These are phyloP conservation scores for Oryza officinalis DNA, from an alignment of 176 grass and related monocot species.

Conservation along the genomic window DNA sequence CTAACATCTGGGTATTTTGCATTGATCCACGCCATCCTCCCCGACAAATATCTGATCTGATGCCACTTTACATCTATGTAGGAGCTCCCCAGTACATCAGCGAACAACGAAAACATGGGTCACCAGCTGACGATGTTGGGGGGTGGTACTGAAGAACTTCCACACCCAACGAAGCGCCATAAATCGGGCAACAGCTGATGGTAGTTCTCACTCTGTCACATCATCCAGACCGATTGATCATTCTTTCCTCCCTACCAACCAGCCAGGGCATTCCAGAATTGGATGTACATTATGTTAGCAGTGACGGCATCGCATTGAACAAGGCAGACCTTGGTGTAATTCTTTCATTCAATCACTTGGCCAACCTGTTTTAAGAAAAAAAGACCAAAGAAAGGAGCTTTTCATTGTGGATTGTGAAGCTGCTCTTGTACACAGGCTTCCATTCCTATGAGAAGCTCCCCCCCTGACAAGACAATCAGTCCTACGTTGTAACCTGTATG, in stretches of 20 bases:
- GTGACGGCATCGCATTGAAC: slow-evolving; percentile 18
- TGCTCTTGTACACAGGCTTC: slow-evolving; percentile 74
- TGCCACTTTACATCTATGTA: neutral
- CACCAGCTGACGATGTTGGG: slow-evolving; percentile 28
- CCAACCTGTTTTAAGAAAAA: neutral
- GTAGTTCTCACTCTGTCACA: neutral
- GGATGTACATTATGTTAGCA: slow-evolving; percentile 63
- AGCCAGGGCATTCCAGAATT: slow-evolving; percentile 15
- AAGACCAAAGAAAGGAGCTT: slow-evolving; percentile 41
- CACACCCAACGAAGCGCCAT: slow-evolving; percentile 55
- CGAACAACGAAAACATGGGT: slow-evolving; percentile 35
- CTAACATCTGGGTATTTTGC: neutral
- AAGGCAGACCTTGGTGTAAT: slow-evolving; percentile 42
- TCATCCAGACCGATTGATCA: slow-evolving; percentile 31
- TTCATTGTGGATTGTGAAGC: slow-evolving; percentile 65
- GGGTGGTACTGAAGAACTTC: slow-evolving; percentile 8
- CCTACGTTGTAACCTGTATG: slow-evolving; percentile 39
- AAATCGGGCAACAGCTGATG: slow-evolving; percentile 53
- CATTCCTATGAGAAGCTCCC: slow-evolving; percentile 64
- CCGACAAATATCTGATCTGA: neutral
- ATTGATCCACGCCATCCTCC: neutral
- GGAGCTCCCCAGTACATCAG: slow-evolving; percentile 36
- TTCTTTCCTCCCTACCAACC: slow-evolving; percentile 54
- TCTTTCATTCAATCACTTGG: slow-evolving; percentile 54
- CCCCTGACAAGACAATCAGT: neutral